phyloP scores from a whole-genome alignment of 805 yeast genomes.

The Candida maesae region DNA sequence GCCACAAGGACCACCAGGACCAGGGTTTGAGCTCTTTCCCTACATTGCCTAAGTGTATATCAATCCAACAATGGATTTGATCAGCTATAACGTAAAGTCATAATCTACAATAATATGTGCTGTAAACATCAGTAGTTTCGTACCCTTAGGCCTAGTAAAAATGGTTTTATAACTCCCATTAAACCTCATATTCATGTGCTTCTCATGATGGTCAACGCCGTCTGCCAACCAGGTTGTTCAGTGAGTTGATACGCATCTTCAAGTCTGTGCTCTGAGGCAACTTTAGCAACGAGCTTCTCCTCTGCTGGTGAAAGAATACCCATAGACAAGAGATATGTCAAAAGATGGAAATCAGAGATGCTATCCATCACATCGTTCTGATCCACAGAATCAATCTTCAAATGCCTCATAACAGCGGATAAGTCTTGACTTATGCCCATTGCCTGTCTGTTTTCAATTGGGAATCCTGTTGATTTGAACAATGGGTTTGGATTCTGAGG shows the following conservation, averaged over 20 bases:
- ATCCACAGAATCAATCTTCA: slow-evolving; percentile 34
- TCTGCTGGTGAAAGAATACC: slow-evolving; percentile 59
- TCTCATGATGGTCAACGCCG: slow-evolving; percentile 54
- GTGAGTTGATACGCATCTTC: slow-evolving; percentile 49
- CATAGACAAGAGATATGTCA: slow-evolving; percentile 52
- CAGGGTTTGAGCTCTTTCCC: too few relatives aligned
- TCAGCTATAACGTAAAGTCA: too few relatives aligned
- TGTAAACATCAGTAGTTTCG: too few relatives aligned
- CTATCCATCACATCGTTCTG: slow-evolving; percentile 31
- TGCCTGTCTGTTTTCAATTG: slow-evolving; percentile 76
- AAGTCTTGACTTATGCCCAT: slow-evolving; percentile 74
- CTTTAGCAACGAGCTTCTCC: slow-evolving; percentile 42
- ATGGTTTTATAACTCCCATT: too few relatives aligned
- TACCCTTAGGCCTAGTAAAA: too few relatives aligned
- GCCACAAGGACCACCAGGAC: too few relatives aligned
- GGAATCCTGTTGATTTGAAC: slow-evolving; percentile 51
- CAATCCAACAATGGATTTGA: too few relatives aligned
- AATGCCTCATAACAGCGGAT: slow-evolving; percentile 45
- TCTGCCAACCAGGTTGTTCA: slow-evolving; percentile 77
- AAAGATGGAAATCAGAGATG: slow-evolving; percentile 72
- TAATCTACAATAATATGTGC: too few relatives aligned
- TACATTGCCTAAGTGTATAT: too few relatives aligned
- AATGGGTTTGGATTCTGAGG: slow-evolving; percentile 56
- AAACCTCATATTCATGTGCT: slow-evolving; percentile 16
- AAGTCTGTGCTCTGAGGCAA: slow-evolving; percentile 39